phyloP scores from a whole-genome alignment of 306 rosid genomes.

The Sicyos edulis region DNA sequence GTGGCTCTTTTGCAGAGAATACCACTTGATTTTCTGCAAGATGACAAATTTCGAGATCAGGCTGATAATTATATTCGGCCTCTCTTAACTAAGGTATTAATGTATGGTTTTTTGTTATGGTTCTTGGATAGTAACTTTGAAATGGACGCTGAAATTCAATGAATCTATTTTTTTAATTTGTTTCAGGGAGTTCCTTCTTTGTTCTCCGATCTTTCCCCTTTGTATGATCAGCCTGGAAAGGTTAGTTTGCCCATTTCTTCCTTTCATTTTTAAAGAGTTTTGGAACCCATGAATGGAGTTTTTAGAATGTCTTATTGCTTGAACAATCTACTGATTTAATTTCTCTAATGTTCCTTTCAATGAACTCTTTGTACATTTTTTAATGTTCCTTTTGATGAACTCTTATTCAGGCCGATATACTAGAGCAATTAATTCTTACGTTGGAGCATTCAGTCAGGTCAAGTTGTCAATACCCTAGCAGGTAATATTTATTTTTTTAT shows the following conservation, averaged over 20 bases:
- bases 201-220: slow-evolving; percentile 88
- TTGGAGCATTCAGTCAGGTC: slow-evolving; percentile 65
- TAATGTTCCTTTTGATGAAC: not conserved
- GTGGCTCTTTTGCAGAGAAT: slow-evolving; percentile 58
- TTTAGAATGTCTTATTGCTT: too few species aligned
- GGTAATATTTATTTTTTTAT: slow-evolving; percentile 39
- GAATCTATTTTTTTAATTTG: slow-evolving; percentile 24
- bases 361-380: slow-evolving; percentile 11
- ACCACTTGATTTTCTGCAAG: slow-evolving; percentile 93
- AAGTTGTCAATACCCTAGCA: slow-evolving; percentile 64
- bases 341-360: slow-evolving; percentile 13
- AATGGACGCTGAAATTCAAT: slow-evolving; percentile 12
- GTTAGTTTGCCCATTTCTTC: slow-evolving; percentile 35
- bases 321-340: not conserved
- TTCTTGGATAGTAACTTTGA: slow-evolving; percentile 17
- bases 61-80: slow-evolving; percentile 84
- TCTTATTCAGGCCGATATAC: slow-evolving; percentile 76
- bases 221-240: slow-evolving; percentile 91
- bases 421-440: slow-evolving; percentile 75
- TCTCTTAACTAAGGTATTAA: slow-evolving; percentile 74
- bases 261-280: not conserved
- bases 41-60: slow-evolving; percentile 73
- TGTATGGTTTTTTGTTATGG: slow-evolving; percentile 14
- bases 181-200: slow-evolving; percentile 95
- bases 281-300: not conserved